These are phyloP conservation scores for Podaxis sp. DNA, from an alignment of 768 basidiomycete genomes.

Conservation along the genomic window DNA sequence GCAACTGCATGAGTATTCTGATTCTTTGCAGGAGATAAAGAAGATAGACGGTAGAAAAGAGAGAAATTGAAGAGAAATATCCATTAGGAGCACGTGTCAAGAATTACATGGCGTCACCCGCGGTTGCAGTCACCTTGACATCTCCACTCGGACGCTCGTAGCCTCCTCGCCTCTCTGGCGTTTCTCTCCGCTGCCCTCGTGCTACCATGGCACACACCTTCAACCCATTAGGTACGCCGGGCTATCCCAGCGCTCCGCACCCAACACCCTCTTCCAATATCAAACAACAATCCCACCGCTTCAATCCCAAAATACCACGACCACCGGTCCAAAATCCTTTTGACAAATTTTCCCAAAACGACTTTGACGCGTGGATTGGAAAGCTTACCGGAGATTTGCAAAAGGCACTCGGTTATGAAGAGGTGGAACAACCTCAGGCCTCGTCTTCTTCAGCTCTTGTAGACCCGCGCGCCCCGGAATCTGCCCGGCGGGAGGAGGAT, in stretches of 20 bases:
- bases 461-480: not conserved
- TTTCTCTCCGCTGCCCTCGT: not conserved
- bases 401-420: constrained; percentile 55
- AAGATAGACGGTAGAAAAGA: too few species aligned
- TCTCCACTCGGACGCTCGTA: too few species aligned
- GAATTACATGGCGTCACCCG: not conserved
- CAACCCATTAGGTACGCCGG: constrained; percentile 14
- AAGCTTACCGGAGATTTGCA: constrained; percentile 58
- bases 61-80: too few species aligned
- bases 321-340: constrained; percentile 69
- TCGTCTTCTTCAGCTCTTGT: not conserved
- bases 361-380: constrained; percentile 72
- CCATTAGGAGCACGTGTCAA: not conserved
- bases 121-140: too few species aligned
- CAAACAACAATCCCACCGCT: constrained; percentile 10
- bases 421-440: constrained; percentile 19
- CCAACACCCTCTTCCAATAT: constrained; percentile 21
- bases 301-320: constrained; percentile 23
- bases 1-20: too few species aligned
- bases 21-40: too few species aligned
- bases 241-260: constrained; percentile 18
- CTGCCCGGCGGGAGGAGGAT: constrained; percentile 3
- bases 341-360: constrained; percentile 64
- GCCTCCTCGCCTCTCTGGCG: not conserved
- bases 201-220: constrained; percentile 17